Evolutionary conservation across 2,329 filamentous ascomycete species (phyloP).

Genomic region (Paecilomyces fulvus): DNA sequence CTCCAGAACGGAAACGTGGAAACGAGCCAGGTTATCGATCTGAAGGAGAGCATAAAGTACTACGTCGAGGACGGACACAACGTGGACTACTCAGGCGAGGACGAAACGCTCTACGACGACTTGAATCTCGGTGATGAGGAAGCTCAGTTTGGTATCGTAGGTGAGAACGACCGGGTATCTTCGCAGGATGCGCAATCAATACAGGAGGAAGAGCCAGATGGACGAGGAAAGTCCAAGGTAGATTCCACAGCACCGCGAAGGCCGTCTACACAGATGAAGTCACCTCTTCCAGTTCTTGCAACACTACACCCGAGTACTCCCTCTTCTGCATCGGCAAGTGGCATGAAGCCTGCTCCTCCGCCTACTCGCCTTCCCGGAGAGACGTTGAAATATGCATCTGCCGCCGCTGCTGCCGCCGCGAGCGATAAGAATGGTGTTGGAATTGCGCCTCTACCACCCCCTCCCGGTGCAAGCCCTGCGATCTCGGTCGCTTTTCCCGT

Average conservation of each 20-base stretch:
- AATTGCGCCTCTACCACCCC: constrained; percentile 86
- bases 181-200: constrained; percentile 91
- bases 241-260: constrained; percentile 57
- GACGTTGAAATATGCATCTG: constrained; percentile 91
- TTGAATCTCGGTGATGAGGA: constrained; percentile 89
- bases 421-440: constrained; percentile 82
- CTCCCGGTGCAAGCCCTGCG: constrained; percentile 57
- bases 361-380: constrained; percentile 80
- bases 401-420: constrained; percentile 84
- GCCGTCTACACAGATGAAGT: constrained; percentile 86
- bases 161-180: constrained; percentile 79
- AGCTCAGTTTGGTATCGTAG: constrained; percentile 69
- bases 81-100: constrained; percentile 76
- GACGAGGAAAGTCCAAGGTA: constrained; percentile 48
- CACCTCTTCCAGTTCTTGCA: constrained; percentile 82
- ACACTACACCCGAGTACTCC: constrained; percentile 63
- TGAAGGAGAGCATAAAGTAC: constrained; percentile 89
- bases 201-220: constrained; percentile 70
- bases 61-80: constrained; percentile 88
- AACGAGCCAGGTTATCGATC: constrained; percentile 71
- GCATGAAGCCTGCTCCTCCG: constrained; percentile 88
- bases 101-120: constrained; percentile 93
- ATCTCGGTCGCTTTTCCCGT: constrained; percentile 41
- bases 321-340: constrained; percentile 42
- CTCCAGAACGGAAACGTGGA: constrained; percentile 91